These are phyloP conservation scores for Cordyceps cicadae DNA, from an alignment of 2,329 filamentous ascomycete species.

Conservation along the genomic window DNA sequence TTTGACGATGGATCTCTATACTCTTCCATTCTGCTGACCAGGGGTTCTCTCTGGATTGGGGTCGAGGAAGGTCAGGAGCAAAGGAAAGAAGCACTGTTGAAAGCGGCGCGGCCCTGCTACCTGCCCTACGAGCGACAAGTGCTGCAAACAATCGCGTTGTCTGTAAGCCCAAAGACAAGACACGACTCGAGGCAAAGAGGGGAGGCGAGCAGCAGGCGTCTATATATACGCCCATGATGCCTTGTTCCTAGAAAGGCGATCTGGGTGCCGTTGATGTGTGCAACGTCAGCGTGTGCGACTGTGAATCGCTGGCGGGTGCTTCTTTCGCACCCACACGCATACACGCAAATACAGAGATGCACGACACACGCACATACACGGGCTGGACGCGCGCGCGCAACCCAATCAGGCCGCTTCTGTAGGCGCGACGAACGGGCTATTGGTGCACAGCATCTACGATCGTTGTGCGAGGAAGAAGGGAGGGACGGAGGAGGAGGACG, in stretches of 20 bases:
- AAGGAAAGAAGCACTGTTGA: background rate
- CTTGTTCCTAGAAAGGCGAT: background rate
- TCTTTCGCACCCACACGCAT: too few relatives aligned
- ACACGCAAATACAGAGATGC: too few relatives aligned
- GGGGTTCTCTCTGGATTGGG: too few relatives aligned
- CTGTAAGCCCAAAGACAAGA: background rate
- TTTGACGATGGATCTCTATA: background rate
- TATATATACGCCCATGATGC: background rate
- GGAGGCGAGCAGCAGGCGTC: background rate
- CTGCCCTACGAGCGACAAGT: background rate
- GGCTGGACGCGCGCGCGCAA: background rate
- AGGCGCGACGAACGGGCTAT: background rate
- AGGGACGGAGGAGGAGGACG: background rate
- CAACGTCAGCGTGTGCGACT: background rate
- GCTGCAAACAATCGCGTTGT: background rate
- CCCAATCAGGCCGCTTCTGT: background rate
- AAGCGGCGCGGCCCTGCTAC: background rate
- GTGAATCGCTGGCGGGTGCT: background rate
- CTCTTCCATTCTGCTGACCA: too few relatives aligned
- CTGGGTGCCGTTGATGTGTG: background rate
- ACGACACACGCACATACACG: too few relatives aligned
- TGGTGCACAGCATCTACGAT: background rate
- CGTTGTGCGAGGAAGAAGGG: background rate
- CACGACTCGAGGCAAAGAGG: background rate
- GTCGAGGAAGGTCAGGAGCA: background rate